Conservation (phyloP, 1,284 basidiomycete species). For the Ganoderma lucidum region DNA sequence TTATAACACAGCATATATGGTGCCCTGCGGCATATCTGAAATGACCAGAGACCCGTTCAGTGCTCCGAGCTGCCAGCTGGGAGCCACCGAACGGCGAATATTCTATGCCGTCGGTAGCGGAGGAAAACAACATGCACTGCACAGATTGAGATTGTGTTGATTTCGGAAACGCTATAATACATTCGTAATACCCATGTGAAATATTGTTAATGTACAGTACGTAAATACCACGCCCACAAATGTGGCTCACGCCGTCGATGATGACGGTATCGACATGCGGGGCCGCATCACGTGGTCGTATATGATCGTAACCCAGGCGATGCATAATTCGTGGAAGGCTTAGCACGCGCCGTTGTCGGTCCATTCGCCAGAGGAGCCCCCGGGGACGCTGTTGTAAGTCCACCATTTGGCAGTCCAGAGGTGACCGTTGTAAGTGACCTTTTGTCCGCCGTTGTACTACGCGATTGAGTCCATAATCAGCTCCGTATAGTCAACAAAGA, state of each 20-base stretch:
- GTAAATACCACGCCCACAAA: not conserved
- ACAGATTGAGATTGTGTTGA: too few species aligned
- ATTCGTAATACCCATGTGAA: not conserved
- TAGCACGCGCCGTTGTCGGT: constrained; percentile 48
- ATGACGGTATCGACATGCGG: not conserved
- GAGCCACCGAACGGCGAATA: too few species aligned
- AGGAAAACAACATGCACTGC: too few species aligned
- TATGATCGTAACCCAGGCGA: not conserved
- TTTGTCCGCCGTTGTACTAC: constrained; percentile 56
- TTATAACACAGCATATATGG: too few species aligned
- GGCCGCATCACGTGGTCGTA: not conserved
- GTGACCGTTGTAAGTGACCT: constrained; percentile 54
- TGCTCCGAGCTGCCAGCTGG: too few species aligned
- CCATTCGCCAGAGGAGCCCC: constrained; percentile 52
- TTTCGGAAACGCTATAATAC: not conserved
- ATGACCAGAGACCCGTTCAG: too few species aligned
- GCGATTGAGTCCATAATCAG: not conserved
- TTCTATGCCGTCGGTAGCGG: too few species aligned
- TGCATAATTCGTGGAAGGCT: constrained; percentile 17
- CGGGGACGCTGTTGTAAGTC: constrained; percentile 55
- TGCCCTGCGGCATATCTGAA: too few species aligned
- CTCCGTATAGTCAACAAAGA: not conserved
- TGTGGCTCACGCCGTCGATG: not conserved
- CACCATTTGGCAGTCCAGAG: constrained; percentile 69
- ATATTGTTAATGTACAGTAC: not conserved